Percentiles rank a stretch among this genome's conserved stretches.
Evolutionary conservation across 192 early-diverging fungal species (phyloP).

Genomic region (Backusella liffmaniae): DNA sequence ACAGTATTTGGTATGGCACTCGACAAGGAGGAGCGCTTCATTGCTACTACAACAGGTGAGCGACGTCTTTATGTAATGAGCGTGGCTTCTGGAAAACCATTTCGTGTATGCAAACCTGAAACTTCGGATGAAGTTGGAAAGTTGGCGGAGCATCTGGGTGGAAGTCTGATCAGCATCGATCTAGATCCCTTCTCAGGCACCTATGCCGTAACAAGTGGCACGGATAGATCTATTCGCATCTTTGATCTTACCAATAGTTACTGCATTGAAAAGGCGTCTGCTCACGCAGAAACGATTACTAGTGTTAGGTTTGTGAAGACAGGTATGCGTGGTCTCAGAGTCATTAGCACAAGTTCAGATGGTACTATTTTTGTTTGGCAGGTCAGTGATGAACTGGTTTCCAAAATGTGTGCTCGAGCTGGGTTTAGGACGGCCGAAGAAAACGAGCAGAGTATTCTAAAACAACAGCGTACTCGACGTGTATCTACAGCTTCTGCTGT

Average conservation of each 20-base stretch:
- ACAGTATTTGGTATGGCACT: slow-evolving; percentile 75
- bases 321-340: slow-evolving; percentile 20
- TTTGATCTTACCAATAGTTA: slow-evolving; percentile 65
- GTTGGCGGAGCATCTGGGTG: slow-evolving; percentile 37
- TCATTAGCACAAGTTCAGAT: slow-evolving; percentile 73
- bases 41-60: slow-evolving; percentile 69
- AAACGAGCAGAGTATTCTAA: neutral
- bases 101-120: slow-evolving; percentile 59
- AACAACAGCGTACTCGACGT: slow-evolving; percentile 18
- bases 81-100: slow-evolving; percentile 67
- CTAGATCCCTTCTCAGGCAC: slow-evolving; percentile 68
- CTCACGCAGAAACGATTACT: slow-evolving; percentile 76
- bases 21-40: slow-evolving; percentile 49
- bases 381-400: slow-evolving; percentile 46
- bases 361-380: slow-evolving; percentile 79
- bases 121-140: slow-evolving; percentile 39
- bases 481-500: slow-evolving; percentile 13
- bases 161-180: slow-evolving; percentile 61
- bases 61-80: slow-evolving; percentile 60
- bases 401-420: slow-evolving; percentile 26
- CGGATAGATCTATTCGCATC: slow-evolving; percentile 69
- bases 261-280: slow-evolving; percentile 56
- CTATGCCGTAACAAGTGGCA: slow-evolving; percentile 60
- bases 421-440: slow-evolving; percentile 1
- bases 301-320: slow-evolving; percentile 54